Base-by-base conservation (phyloP, 192 early-diverging fungal species). In the Ambispora gerdemannii region DNA sequence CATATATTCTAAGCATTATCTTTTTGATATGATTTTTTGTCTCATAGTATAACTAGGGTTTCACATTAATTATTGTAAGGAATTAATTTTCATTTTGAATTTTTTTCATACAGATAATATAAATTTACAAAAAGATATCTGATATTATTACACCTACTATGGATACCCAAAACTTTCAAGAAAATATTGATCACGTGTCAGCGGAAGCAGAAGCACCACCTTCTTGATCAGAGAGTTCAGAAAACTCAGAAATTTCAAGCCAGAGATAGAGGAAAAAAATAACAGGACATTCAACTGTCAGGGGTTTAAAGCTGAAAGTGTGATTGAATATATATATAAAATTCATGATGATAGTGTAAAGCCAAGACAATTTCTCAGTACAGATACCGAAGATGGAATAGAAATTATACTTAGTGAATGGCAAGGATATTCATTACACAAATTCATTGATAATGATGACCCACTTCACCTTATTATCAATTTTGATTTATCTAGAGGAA, bases 101-200 rank as follows among this genome's bases (percentile, higher is more conserved):
- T 58, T 58, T 58, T 58, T 58, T 58, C 55, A n/a, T n/a, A 58
- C 55, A 58, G 6, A 58, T 58, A 58, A 58, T 58, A 58, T 58
- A n/a, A 11, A 58, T 58, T 58, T 58, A 58, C 55, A 58, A 58
- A 58, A 58, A 58, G 55, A 58, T 58, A 25, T 58, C 55, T 28
- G 55, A 58, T 58, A 4, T 58, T 58, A 58, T 58, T n/a, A n/a
- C n/a, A n/a, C n/a, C n/a, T n/a, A n/a, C n/a, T n/a, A n/a, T n/a
- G n/a, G n/a, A n/a, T n/a, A n/a, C n/a, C n/a, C n/a, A n/a, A n/a
- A 61, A 31, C 59, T 33, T 61, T 27, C 59, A n/a, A n/a, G n/a
- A n/a, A n/a, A n/a, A 27, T 61, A 61, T 61, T 61, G 3, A 33
- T 33, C 59, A 10, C 59, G 27, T 20, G 34, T 31, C 59, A 61